These are phyloP conservation scores for Phytophthora sp. DNA, from an alignment of 352 stramenopile genomes.

Conservation along the genomic window DNA sequence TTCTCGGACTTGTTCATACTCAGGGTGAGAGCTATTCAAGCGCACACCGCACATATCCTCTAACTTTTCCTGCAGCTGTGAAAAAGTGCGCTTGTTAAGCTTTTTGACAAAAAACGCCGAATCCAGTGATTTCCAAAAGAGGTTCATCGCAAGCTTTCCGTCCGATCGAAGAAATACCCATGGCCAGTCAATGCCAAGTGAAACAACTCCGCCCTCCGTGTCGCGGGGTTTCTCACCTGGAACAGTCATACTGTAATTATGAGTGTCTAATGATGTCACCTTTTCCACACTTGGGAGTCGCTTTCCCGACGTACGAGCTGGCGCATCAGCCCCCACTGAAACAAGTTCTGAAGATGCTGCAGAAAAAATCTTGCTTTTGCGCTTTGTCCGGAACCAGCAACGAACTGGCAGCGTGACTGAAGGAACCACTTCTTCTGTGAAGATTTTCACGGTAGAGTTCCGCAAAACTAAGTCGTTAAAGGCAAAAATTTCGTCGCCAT, in stretches of 20 bases:
- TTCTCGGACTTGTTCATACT: conserved; percentile 43
- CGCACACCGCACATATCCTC: conserved; percentile 47
- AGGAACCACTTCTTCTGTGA: conserved; percentile 46
- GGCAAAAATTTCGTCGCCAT: conserved; percentile 68
- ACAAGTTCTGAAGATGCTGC: neutral
- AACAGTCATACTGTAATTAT: too few species aligned
- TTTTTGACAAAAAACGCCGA: conserved; percentile 67
- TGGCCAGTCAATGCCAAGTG: conserved; percentile 69
- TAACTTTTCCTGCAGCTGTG: conserved; percentile 32
- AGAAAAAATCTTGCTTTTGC: conserved; percentile 18
- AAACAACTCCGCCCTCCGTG: conserved; percentile 15
- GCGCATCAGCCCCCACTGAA: neutral
- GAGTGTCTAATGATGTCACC: too few species aligned
- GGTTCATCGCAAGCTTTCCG: conserved; percentile 86
- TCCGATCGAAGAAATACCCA: conserved; percentile 84
- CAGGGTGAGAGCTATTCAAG: conserved; percentile 33
- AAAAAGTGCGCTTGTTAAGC: conserved; percentile 45
- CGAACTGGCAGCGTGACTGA: conserved; percentile 44
- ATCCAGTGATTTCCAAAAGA: conserved; percentile 79
- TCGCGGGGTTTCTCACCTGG: too few species aligned
- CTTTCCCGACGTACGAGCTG: neutral
- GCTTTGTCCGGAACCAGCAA: conserved; percentile 67
- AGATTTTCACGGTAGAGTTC: conserved; percentile 23
- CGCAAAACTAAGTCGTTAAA: conserved; percentile 62
- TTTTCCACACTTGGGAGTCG: too few species aligned